phyloP scores from a whole-genome alignment of 352 stramenopile genomes.

The Halophytophthora batemanensis region DNA sequence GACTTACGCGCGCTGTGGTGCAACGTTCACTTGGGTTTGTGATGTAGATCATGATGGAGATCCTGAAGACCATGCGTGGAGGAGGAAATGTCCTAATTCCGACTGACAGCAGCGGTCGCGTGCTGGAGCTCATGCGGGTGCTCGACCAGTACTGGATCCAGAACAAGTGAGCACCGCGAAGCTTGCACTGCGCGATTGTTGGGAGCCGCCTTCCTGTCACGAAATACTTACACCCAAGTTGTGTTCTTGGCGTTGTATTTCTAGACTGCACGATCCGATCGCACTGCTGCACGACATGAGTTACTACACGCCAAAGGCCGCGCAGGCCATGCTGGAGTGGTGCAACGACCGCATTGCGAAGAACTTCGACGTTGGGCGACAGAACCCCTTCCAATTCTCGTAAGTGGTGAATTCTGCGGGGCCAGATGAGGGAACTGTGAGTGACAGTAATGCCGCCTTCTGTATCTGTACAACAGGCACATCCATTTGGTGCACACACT shows the following conservation, averaged over 20 bases:
- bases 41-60: conserved; percentile 88
- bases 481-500: conserved; percentile 85
- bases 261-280: conserved; percentile 81
- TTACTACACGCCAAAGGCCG: conserved; percentile 86
- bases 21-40: conserved; percentile 15
- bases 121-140: conserved; percentile 95
- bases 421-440: neutral
- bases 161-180: conserved; percentile 75
- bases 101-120: conserved; percentile 90
- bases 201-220: neutral
- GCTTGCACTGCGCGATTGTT: neutral
- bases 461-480: conserved; percentile 37
- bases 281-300: conserved; percentile 87
- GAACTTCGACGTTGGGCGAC: conserved; percentile 85
- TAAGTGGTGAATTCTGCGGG: conserved; percentile 22
- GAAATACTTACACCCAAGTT: neutral
- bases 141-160: conserved; percentile 95
- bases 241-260: conserved; percentile 2
- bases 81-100: conserved; percentile 96
- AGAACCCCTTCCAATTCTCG: conserved; percentile 90
- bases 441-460: neutral
- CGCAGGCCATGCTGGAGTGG: conserved; percentile 89
- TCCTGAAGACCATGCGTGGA: conserved; percentile 90
- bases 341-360: conserved; percentile 89
- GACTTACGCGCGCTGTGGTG: conserved; percentile 21